Evolutionary conservation across 1,284 basidiomycete species (phyloP), one percentile per base, ranked within the genome.

Genomic region (Puccinia triticina): DNA sequence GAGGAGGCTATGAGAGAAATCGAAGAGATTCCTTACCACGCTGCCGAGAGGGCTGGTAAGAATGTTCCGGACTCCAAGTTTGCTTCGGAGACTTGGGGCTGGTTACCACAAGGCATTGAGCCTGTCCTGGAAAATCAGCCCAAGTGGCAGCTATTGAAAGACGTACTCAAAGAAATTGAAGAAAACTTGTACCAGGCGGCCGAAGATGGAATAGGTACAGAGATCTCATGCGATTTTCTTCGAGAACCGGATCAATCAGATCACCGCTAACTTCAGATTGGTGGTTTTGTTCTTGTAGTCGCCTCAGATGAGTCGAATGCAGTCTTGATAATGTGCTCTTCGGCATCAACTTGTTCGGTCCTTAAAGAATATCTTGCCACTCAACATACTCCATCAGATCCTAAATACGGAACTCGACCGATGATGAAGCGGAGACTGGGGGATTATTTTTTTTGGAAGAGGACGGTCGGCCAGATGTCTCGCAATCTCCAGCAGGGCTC

Each of bases 101-200:
- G 94, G 91, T 85, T 95, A 14, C 93, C 94, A 0, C 89, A 91
- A 12, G 92, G 91, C 0, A 92, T 97, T 86, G 91, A 94, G 59
- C 93, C 94, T 0, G 91, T 95, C 0, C 89, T 99, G 26, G 96
- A 99, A 87, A 96, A 98, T 86, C 90, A 94, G 57, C 96, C 96
- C 0, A 99, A 99, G 86, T 99, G 97, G 96, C 90, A 90, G 76
- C 87, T 98, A 3, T 88, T 99, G 3, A 91, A 92, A 0, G 93
- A 95, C 18, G 90, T 97, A 0, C 87, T 99, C 72, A 90, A 94
- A 83, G 97, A 99, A 88, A 93, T 96, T 7, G 97, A 99, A 87
- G 92, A 92, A 83, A 93, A 95, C 84, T 93, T 95, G 75, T 85
- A 90, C 10, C 43, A 64, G 29, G 73, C 73, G 7, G 66, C 66